Base-by-base conservation (phyloP, 306 rosid genomes). In the Medicago arabica region DNA sequence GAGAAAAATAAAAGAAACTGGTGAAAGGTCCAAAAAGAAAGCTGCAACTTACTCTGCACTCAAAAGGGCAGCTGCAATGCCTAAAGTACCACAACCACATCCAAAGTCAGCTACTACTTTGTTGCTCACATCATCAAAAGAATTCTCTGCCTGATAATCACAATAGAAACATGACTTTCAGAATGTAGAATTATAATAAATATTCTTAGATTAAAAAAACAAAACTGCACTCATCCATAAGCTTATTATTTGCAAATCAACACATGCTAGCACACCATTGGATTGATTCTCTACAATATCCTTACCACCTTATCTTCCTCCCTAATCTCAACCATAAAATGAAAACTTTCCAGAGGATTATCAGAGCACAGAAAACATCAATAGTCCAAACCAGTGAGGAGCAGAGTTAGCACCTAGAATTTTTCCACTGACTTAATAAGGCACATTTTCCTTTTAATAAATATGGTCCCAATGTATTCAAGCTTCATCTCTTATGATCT, bases 61-160 rank as follows among this genome's bases (percentile, higher is more conserved):
- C 89, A 95, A 83, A 19, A 95, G 86, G 28, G 92, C 87, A 67
- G 99, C 99, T 16, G 99, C 97, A 62, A 86, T 83, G 71, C 97
- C 92, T 82, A 95, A 84, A 6, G 98, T 89, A 54, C 93, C 99
- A 55, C 99, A 92, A 59, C 97, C 99, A 64, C 97, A 95, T 49
- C 99, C 99, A 75, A 95, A 88, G 83, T 95, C 99, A 74, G 96
- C 97, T 79, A 95, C 99, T 50, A 95, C 88, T 82, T 92, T 90
- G 83, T 78, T 64, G 75, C 85, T 86, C 78, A 95, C 92, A 76
- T 95, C 99, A 51, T 75, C 99, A 81, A 86, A 95, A 63, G 99
- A 92, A 81, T 89, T 90, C 86, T 92, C 99, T 14, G 99, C 99
- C 99, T 92, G 88, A 75, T 74, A 50, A 69, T 46, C 38, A 50